Conservation (phyloP, 164 flowering plant species). For the Liriodendron chinense region DNA sequence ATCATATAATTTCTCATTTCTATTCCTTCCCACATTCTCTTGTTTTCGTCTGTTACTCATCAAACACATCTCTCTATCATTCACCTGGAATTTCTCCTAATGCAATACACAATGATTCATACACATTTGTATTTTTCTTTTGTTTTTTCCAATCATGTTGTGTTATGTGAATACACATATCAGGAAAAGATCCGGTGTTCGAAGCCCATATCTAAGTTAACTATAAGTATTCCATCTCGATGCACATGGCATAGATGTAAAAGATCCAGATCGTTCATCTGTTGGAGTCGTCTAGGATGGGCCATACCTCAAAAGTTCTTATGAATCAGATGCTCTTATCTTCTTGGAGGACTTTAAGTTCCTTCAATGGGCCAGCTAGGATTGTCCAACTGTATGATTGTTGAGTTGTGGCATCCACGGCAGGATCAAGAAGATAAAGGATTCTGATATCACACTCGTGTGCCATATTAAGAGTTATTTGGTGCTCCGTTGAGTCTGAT, state of each 20-base stretch:
- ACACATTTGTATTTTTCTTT: conserved; percentile 1
- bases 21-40: not conserved
- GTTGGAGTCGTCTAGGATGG: not conserved
- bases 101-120: not conserved
- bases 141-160: conserved; percentile 6
- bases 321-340: not conserved
- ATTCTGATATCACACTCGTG: too few species aligned
- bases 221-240: not conserved
- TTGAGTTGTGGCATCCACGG: too few species aligned
- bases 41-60: not conserved
- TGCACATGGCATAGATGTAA: not conserved
- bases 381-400: too few species aligned
- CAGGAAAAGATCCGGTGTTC: not conserved
- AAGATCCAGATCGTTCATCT: not conserved
- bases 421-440: too few species aligned
- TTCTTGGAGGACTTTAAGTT: not conserved
- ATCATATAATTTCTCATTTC: not conserved
- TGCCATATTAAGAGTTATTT: too few species aligned
- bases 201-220: not conserved
- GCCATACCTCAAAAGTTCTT: not conserved
- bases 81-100: not conserved
- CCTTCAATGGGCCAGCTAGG: too few species aligned
- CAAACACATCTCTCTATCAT: not conserved
- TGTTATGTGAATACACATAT: not conserved
- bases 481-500: too few species aligned